A percentile compares a stretch with the other conserved stretches of the same genome.
These are phyloP conservation scores for Glycine tomentella DNA, from an alignment of 306 rosid species.

Conservation along the genomic window DNA sequence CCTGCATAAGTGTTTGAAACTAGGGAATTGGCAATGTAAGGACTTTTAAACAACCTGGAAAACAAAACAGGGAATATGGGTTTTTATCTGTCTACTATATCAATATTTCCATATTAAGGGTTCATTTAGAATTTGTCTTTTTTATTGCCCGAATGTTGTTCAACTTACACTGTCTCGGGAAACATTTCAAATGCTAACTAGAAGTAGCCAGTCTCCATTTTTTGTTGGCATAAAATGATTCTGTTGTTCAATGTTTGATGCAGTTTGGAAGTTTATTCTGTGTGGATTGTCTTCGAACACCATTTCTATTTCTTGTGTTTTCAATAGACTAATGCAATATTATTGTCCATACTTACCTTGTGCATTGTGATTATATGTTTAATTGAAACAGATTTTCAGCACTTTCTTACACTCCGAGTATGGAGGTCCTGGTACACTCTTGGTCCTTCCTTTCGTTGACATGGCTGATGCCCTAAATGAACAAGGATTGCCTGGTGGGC, in stretches of 20 bases:
- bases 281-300: not conserved
- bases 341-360: not conserved
- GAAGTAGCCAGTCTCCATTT: not conserved
- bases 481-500: conserved; percentile 84
- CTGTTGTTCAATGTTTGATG: conserved; percentile 2
- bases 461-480: conserved; percentile 78
- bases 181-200: conserved; percentile 21
- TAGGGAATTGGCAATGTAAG: not conserved
- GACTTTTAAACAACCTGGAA: conserved; percentile 6
- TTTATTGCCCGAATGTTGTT: conserved; percentile 3
- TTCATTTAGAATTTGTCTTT: conserved; percentile 5
- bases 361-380: conserved; percentile 23
- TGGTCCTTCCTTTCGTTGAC: conserved; percentile 81
- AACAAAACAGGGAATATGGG: not conserved
- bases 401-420: conserved; percentile 83
- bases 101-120: conserved; percentile 25
- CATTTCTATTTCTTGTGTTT: not conserved
- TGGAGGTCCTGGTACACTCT: conserved; percentile 95
- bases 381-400: conserved; percentile 67
- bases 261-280: conserved; percentile 13
- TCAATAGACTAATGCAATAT: conserved; percentile 3
- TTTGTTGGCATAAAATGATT: not conserved
- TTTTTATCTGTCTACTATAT: conserved; percentile 8
- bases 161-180: conserved; percentile 23
- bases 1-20: not conserved